Evolutionary conservation across 1,284 basidiomycete species (phyloP), one percentile per base, ranked within the genome.

Genomic region (Pyrrhoderma noxium): DNA sequence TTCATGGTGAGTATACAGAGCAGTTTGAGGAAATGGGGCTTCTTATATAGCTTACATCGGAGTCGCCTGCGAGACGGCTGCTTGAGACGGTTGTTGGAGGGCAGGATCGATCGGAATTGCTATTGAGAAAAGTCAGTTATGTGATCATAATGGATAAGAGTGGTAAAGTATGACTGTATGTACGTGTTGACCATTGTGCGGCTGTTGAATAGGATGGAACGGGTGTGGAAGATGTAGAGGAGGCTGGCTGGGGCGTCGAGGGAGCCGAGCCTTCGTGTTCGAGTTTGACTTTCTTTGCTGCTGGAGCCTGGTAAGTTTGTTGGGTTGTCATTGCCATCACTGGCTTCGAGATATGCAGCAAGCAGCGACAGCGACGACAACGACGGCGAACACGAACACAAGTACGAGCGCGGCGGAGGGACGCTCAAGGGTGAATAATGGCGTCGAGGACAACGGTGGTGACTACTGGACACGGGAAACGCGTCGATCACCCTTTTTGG

Each of bases 41-140:
- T 48, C 64, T 67, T 64, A 76, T 73, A 74, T 69, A 37, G 35
- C 11, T 16, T 37, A 16, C 35, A 37, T 37, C 16, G 35, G 9
- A 37, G 35, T 37, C 9, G 35, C 9, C 35, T 11, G 9, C 16
- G 35, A 16, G 11, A 37, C 35, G 16, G 55, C 36, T 21, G 54
- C n/a, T 8, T 43, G 2, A 39, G 77, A 68, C 59, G 79, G 79
- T 55, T 78, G 79, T 62, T 84, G 82, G 40, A 85, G 68, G 5
- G 79, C 80, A 25, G 82, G 80, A 63, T 84, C 82, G 51, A 84
- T 82, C 13, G 80, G 79, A 34, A 84, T 82, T 60, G 80, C 80
- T 71, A 59, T 19, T 21, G 22, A 37, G 16, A 40, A 27, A 23
- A 21, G 25, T 39, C 49, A 44, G 36, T 25, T 41, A 37, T 37